Conservation (phyloP, 1,284 basidiomycete genomes). For the Melampsora larici-populina region DNA sequence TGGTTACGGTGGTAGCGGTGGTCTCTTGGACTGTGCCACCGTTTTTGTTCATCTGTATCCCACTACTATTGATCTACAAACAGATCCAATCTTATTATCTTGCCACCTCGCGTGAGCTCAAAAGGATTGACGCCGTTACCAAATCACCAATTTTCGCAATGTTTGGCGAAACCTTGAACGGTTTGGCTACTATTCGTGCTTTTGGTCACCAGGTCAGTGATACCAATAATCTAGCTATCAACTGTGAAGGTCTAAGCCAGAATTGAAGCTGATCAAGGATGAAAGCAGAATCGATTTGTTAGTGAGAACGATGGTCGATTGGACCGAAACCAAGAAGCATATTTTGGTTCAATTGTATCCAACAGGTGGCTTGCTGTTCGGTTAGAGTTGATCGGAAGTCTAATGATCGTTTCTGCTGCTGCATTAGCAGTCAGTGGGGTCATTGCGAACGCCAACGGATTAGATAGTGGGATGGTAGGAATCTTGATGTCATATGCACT, state of each 20-base stretch:
- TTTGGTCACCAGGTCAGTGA: conserved; percentile 49
- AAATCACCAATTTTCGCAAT: conserved; percentile 81
- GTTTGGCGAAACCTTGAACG: conserved; percentile 73
- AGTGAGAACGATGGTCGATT: conserved; percentile 73
- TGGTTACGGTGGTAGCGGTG: conserved; percentile 20
- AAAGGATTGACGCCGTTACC: conserved; percentile 83
- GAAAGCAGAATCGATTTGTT: conserved; percentile 69
- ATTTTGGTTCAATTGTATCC: conserved; percentile 67
- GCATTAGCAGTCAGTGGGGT: conserved; percentile 68
- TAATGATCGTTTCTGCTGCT: conserved; percentile 74
- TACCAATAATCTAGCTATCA: neutral
- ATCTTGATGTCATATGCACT: conserved; percentile 81
- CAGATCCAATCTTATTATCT: conserved; percentile 70
- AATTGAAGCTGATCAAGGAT: neutral
- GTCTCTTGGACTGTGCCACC: conserved; percentile 36
- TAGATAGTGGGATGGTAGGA: conserved; percentile 88
- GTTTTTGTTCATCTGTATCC: conserved; percentile 42
- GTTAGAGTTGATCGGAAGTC: conserved; percentile 74
- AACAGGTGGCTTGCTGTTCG: conserved; percentile 77
- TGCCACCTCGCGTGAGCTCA: conserved; percentile 82
- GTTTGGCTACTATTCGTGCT: conserved; percentile 77
- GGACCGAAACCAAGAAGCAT: conserved; percentile 73
- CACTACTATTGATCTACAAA: conserved; percentile 26
- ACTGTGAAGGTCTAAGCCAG: conserved; percentile 50
- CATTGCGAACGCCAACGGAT: conserved; percentile 60